Evolutionary conservation across 1,284 basidiomycete genomes (phyloP), one percentile per base, ranked within the genome.

Genomic region (Ganoderma lingzhi): DNA sequence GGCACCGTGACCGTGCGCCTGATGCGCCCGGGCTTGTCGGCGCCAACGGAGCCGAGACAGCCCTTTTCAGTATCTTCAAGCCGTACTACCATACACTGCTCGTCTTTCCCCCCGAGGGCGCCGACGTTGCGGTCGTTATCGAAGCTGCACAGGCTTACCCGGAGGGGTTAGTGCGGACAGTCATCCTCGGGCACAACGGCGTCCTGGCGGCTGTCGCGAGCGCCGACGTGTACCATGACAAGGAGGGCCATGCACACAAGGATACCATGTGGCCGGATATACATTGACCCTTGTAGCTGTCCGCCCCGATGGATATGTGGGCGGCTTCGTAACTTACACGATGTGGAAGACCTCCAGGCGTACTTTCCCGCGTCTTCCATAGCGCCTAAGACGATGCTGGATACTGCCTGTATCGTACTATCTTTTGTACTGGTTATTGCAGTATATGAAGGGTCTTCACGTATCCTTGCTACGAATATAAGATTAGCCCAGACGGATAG

Each of bases 1-100:
- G 85, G 0, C 84, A 87, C 70, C 76, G 84, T 41, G 84, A 87
- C 70, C 76, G 84, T 41, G 84, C 85, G 15, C 85, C 84, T 0
- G 82, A 85, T 45, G 82, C 84, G 0, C 78, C 83, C 12, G 79
- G 74, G 9, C 77, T 85, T 5, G 58, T 74, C 39, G 66, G 71
- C 30, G 67, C 61, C n/a, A 44, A 51, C 17, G 70, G 68, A 0
- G 45, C 66, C 44, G 66, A 63, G 42, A 75, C 71, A 3, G 65
- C 74, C 30, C 76, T 80, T 17, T 76, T 78, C 70, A 63, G 74
- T 23, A 71, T 79, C 39, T 73, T 75, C 64, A 69, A 69, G 48
- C 64, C 76, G 4, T 58, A 66, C 14, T 14, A 58, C 19, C 80
- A 81, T 62, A 77, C 77, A 8, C 70, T 78, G 1, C 70, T 82